A percentile compares a stretch with the other conserved stretches of the same genome.
Evolutionary conservation across 495 filamentous ascomycete species (phyloP).

Genomic region (Daldinia decipiens): DNA sequence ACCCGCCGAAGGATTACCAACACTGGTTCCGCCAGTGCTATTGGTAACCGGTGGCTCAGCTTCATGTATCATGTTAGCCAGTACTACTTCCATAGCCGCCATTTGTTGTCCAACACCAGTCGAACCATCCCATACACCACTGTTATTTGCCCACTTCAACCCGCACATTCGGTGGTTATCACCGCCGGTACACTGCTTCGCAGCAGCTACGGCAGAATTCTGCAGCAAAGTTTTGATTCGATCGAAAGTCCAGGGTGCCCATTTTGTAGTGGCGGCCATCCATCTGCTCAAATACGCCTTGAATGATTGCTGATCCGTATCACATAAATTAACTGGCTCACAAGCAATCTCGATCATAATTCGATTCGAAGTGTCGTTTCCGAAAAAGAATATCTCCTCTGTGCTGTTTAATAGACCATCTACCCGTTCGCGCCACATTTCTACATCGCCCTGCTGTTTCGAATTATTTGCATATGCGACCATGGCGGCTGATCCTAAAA

Average conservation of each 20-base stretch:
- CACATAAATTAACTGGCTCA: constrained; percentile 69
- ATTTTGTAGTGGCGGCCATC: constrained; percentile 76
- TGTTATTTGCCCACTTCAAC: constrained; percentile 69
- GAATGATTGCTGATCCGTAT: constrained; percentile 76
- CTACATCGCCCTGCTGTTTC: constrained; percentile 58
- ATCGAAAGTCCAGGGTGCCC: constrained; percentile 71
- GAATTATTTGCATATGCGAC: constrained; percentile 42
- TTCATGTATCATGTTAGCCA: constrained; percentile 65
- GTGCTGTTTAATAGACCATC: constrained; percentile 64
- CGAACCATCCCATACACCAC: constrained; percentile 62
- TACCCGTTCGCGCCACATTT: constrained; percentile 64
- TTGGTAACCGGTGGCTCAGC: constrained; percentile 67
- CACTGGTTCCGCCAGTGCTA: constrained; percentile 77
- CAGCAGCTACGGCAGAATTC: constrained; percentile 72
- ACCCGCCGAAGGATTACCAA: constrained; percentile 76
- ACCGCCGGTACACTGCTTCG: constrained; percentile 69
- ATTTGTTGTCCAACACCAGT: constrained; percentile 76
- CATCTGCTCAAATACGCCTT: constrained; percentile 78
- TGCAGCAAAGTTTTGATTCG: constrained; percentile 70
- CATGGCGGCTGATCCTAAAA: constrained; percentile 76
- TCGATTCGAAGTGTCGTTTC: constrained; percentile 48
- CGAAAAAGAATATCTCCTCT: constrained; percentile 65
- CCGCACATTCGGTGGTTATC: constrained; percentile 73
- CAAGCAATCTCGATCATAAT: constrained; percentile 78
- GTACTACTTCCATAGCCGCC: constrained; percentile 72